Conservation (phyloP, 148 eudicot genomes). For the Suaeda aralocaspica region DNA sequence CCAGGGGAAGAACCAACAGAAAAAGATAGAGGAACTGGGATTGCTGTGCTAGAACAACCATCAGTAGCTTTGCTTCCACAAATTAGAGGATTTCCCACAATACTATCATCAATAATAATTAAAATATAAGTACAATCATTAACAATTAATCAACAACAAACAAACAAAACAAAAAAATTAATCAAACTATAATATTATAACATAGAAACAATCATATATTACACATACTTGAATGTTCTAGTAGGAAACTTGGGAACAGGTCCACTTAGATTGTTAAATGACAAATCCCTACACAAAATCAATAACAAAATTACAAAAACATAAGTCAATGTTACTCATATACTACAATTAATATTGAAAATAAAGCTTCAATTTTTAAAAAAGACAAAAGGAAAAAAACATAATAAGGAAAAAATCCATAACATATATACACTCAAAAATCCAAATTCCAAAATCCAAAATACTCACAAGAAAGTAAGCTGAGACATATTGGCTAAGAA, state of each 20-base stretch:
- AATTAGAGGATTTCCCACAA: slow-evolving; percentile 68
- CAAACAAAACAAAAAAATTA: neutral
- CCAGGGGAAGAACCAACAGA: slow-evolving; percentile 58
- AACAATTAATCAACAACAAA: slow-evolving; percentile 6
- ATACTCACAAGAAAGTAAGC: slow-evolving; percentile 94
- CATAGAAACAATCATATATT: slow-evolving; percentile 14
- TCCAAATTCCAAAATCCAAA: neutral
- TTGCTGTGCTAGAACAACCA: slow-evolving; percentile 63
- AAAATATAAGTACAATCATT: slow-evolving; percentile 20
- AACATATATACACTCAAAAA: slow-evolving; percentile 6
- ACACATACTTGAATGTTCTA: slow-evolving; percentile 78
- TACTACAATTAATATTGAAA: slow-evolving; percentile 16
- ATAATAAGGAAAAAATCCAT: slow-evolving; percentile 10
- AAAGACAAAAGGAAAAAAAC: slow-evolving; percentile 29
- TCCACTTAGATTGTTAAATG: slow-evolving; percentile 90
- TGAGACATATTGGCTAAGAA: slow-evolving; percentile 65
- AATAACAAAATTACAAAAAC: slow-evolving; percentile 6
- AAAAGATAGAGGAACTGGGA: slow-evolving; percentile 57
- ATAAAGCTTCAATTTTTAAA: slow-evolving; percentile 18
- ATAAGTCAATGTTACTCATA: slow-evolving; percentile 15
- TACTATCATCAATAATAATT: slow-evolving; percentile 36
- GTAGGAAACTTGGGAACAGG: slow-evolving; percentile 80
- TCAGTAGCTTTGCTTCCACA: slow-evolving; percentile 60
- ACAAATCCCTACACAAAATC: slow-evolving; percentile 72
- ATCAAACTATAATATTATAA: neutral